phyloP scores from a whole-genome alignment of 208 protist genomes.

The Trypanosoma cruzi region DNA sequence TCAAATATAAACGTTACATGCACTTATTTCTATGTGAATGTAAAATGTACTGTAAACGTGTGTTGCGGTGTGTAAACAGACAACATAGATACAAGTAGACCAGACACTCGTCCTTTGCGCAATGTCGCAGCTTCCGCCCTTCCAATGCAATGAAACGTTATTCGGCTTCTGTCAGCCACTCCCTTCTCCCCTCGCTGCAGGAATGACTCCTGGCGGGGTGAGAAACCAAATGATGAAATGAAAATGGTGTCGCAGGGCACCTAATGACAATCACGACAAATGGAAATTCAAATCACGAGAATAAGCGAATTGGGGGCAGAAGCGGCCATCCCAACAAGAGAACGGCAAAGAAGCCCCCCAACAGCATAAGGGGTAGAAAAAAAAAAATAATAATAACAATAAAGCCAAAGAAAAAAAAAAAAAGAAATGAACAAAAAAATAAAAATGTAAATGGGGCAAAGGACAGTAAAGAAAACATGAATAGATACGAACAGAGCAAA shows the following conservation, averaged over 20 bases:
- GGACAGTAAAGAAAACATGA: conserved; percentile 1
- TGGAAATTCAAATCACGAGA: background rate
- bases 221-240: conserved; percentile 27
- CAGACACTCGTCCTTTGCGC: background rate
- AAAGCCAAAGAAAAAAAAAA: conserved; percentile 6
- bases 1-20: background rate
- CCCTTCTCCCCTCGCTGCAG: background rate
- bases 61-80: background rate
- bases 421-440: conserved; percentile 18
- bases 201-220: background rate
- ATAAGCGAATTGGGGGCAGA: conserved; percentile 3
- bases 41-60: background rate
- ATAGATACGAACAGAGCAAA: conserved; percentile 7
- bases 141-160: conserved; percentile 1
- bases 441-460: conserved; percentile 23
- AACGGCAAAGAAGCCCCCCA: conserved; percentile 9
- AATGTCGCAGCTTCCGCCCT: background rate
- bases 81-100: background rate
- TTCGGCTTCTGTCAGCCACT: background rate
- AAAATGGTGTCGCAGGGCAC: background rate
- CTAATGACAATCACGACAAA: background rate
- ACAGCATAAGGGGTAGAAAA: conserved; percentile 28
- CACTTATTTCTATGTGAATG: background rate
- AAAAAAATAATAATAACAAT: background rate
- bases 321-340: background rate